Evolutionary conservation across 2,329 filamentous ascomycete genomes (phyloP).

Genomic region (Phialocephala sp.): DNA sequence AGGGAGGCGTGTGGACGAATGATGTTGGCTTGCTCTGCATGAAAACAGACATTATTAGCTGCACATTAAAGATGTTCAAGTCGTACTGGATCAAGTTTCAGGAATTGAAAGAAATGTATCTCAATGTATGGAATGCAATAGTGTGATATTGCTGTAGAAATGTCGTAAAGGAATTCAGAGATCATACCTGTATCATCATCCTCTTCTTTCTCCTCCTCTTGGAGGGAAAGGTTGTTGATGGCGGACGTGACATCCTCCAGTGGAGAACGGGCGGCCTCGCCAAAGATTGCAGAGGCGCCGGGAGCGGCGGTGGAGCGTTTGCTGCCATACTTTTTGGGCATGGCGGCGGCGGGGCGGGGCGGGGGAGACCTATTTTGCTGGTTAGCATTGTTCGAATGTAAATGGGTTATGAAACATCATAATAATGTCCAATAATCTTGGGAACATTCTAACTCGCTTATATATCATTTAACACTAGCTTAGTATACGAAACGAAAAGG

Average conservation of each 20-base stretch:
- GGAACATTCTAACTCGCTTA: not conserved
- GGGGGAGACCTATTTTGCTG: not conserved
- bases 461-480: not conserved
- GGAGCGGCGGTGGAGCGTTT: conserved; percentile 11
- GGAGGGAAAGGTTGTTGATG: not conserved
- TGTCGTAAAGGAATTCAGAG: not conserved
- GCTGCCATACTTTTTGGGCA: conserved; percentile 17
- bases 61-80: not conserved
- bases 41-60: not conserved
- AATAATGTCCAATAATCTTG: not conserved
- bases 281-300: conserved; percentile 15
- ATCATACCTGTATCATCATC: not conserved
- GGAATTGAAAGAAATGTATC: not conserved
- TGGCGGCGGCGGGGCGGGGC: not conserved
- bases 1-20: conserved; percentile 14
- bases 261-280: not conserved
- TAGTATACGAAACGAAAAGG: not conserved
- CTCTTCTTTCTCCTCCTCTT: conserved; percentile 9
- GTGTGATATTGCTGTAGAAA: not conserved
- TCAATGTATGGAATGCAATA: not conserved
- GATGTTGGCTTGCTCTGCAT: not conserved
- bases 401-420: not conserved
- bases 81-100: not conserved
- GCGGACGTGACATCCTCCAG: not conserved
- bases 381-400: not conserved